Evolutionary conservation across 768 basidiomycete genomes (phyloP).

Genomic region (Exidia glandulosa): DNA sequence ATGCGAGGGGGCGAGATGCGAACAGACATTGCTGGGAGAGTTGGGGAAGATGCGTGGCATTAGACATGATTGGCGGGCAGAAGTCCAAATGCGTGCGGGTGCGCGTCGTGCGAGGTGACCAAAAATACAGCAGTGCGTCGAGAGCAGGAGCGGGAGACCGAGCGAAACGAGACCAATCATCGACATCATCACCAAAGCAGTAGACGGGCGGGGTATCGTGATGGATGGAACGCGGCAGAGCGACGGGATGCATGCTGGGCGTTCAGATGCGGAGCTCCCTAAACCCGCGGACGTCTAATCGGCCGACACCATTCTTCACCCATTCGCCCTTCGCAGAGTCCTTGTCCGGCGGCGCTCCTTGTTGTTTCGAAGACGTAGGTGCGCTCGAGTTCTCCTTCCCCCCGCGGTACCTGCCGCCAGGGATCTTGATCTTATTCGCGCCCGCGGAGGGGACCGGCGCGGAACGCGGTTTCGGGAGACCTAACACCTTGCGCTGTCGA

Average conservation of each 20-base stretch:
- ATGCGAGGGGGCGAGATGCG: too few relatives aligned
- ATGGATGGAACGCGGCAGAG: too few relatives aligned
- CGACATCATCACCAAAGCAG: neutral
- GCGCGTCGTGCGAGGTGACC: neutral
- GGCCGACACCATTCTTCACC: constrained; percentile 57
- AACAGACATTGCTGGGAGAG: too few relatives aligned
- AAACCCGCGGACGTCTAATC: constrained; percentile 68
- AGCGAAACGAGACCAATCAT: neutral
- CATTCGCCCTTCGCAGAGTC: constrained; percentile 30
- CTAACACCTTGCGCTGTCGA: constrained; percentile 57
- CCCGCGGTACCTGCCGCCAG: constrained; percentile 43
- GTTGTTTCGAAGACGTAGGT: constrained; percentile 12
- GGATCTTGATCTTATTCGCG: constrained; percentile 50
- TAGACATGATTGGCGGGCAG: too few relatives aligned
- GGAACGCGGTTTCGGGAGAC: constrained; percentile 45
- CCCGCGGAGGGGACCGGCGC: constrained; percentile 16
- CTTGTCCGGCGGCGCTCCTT: constrained; percentile 19
- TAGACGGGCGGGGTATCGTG: too few relatives aligned
- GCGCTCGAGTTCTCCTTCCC: constrained; percentile 14
- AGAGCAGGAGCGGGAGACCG: neutral
- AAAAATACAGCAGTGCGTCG: neutral
- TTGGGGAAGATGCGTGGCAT: too few relatives aligned
- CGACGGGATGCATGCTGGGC: too few relatives aligned
- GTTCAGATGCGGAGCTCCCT: constrained; percentile 61
- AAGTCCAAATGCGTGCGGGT: neutral